These are phyloP conservation scores for Pyricularia pennisetigena DNA, from an alignment of 2,329 filamentous ascomycete genomes.

Conservation along the genomic window DNA sequence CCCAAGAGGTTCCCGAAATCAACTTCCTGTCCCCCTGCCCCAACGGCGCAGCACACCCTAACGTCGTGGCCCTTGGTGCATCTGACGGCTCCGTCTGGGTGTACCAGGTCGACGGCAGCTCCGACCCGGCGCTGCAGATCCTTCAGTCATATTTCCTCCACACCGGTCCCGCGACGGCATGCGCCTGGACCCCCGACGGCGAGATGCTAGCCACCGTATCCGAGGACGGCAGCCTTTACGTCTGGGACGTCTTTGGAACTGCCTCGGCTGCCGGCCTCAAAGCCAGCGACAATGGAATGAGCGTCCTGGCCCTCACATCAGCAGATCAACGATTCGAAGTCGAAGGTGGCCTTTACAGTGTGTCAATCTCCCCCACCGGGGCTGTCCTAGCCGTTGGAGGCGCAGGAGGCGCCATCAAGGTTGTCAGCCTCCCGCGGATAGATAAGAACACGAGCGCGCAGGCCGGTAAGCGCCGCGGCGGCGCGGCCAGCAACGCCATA, in stretches of 20 bases:
- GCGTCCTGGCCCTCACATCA: conserved; percentile 64
- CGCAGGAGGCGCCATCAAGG: conserved; percentile 74
- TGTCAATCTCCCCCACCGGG: conserved; percentile 73
- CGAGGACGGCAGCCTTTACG: conserved; percentile 81
- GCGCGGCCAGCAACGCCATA: conserved; percentile 24
- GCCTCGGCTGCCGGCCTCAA: conserved; percentile 49
- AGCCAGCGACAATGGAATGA: conserved; percentile 30
- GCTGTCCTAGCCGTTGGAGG: conserved; percentile 79
- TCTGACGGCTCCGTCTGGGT: conserved; percentile 93
- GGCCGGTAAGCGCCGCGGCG: conserved; percentile 9
- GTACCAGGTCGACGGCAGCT: conserved; percentile 65
- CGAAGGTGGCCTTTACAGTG: conserved; percentile 82
- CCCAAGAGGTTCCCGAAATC: conserved; percentile 87
- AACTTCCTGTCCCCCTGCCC: conserved; percentile 83
- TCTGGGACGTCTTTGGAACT: conserved; percentile 83
- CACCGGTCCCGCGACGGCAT: conserved; percentile 76
- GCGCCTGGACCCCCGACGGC: conserved; percentile 83
- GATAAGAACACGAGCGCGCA: conserved; percentile 14
- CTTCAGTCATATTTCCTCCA: conserved; percentile 90
- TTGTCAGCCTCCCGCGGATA: conserved; percentile 71
- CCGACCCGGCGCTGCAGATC: conserved; percentile 58
- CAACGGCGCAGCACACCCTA: conserved; percentile 51
- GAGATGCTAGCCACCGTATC: conserved; percentile 77
- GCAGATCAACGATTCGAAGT: conserved; percentile 86
- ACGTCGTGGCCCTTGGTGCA: conserved; percentile 79